These are phyloP conservation scores for Cladosporium sp. DNA, from an alignment of 2,329 filamentous ascomycete genomes.

Conservation along the genomic window DNA sequence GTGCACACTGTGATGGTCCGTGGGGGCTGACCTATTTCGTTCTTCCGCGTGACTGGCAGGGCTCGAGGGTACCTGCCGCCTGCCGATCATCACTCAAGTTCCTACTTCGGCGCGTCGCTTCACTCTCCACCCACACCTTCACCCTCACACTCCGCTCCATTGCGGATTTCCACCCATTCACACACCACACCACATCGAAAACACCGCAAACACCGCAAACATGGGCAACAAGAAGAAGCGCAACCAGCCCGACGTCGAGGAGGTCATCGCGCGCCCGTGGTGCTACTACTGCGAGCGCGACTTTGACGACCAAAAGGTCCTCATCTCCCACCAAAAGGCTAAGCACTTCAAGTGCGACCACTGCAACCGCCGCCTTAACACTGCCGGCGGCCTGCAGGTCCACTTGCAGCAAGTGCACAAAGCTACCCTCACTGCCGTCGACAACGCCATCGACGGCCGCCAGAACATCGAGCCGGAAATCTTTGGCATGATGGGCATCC, in stretches of 20 bases:
- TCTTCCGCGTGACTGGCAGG: neutral
- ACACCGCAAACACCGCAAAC: neutral
- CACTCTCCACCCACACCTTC: neutral
- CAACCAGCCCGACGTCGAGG: conserved; percentile 77
- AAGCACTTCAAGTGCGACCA: conserved; percentile 98
- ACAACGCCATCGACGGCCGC: conserved; percentile 87
- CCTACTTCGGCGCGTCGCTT: neutral
- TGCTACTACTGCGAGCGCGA: conserved; percentile 99
- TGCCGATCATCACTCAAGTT: neutral
- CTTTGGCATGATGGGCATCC: conserved; percentile 97
- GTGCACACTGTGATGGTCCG: neutral
- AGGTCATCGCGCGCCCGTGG: conserved; percentile 84
- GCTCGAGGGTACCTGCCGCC: neutral
- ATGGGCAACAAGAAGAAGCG: conserved; percentile 5
- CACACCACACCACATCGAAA: neutral
- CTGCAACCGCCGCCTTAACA: conserved; percentile 86
- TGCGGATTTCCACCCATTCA: neutral
- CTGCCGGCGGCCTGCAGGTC: conserved; percentile 90
- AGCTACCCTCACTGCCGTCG: conserved; percentile 80
- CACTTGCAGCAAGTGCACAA: conserved; percentile 99
- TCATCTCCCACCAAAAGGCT: conserved; percentile 97
- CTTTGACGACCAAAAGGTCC: conserved; percentile 94
- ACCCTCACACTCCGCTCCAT: neutral
- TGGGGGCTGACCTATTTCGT: neutral
- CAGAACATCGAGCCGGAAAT: conserved; percentile 89